Evolutionary conservation across 768 basidiomycete genomes (phyloP).

Genomic region (Boletales sp.): DNA sequence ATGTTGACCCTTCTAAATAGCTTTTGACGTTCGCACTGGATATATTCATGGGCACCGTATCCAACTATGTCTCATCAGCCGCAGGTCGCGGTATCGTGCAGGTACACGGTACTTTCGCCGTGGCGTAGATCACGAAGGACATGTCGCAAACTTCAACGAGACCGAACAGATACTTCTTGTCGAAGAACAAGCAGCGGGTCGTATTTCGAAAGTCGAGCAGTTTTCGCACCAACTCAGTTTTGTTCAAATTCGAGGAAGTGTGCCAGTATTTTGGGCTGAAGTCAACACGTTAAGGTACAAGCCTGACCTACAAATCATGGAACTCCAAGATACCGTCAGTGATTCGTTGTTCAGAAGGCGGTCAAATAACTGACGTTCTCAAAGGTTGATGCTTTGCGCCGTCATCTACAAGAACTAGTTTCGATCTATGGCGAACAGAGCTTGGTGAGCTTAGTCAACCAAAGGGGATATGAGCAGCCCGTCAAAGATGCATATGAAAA

Average conservation of each 20-base stretch:
- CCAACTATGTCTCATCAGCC: constrained; percentile 84
- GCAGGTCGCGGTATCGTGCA: constrained; percentile 90
- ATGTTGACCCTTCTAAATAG: constrained; percentile 37
- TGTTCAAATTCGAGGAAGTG: constrained; percentile 91
- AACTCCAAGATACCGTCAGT: constrained; percentile 78
- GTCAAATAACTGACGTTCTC: constrained; percentile 1
- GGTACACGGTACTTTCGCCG: constrained; percentile 97
- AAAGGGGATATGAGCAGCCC: constrained; percentile 88
- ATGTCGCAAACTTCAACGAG: constrained; percentile 97
- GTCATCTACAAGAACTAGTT: constrained; percentile 73
- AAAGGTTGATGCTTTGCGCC: constrained; percentile 66
- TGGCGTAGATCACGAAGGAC: constrained; percentile 83
- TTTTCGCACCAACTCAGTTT: constrained; percentile 71
- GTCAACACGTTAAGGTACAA: constrained; percentile 94
- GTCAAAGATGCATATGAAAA: constrained; percentile 95
- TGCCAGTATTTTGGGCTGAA: constrained; percentile 96
- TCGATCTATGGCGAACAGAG: constrained; percentile 72
- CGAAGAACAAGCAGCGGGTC: constrained; percentile 49
- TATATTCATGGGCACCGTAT: constrained; percentile 76
- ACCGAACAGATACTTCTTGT: constrained; percentile 91
- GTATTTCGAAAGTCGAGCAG: constrained; percentile 40
- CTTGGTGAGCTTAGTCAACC: constrained; percentile 90
- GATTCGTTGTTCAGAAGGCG: not conserved
- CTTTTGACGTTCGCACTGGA: constrained; percentile 78
- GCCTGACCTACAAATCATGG: constrained; percentile 96